These are phyloP conservation scores for Aspergillus floridensis DNA, from an alignment of 2,329 filamentous ascomycete species.

Conservation along the genomic window DNA sequence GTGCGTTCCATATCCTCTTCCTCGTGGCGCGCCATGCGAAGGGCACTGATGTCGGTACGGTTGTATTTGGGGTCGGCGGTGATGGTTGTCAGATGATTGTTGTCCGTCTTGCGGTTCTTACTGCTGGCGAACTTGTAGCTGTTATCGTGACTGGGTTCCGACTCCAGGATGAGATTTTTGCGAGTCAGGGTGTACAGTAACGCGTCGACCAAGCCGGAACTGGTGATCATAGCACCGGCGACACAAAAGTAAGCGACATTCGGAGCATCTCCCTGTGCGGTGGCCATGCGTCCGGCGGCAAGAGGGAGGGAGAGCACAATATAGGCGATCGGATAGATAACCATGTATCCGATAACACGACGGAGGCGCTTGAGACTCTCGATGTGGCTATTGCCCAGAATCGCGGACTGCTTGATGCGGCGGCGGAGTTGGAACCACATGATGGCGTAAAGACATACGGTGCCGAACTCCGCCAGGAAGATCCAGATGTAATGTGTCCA, in stretches of 20 bases:
- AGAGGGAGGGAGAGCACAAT: conserved; percentile 63
- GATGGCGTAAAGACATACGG: conserved; percentile 49
- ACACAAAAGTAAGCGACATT: conserved; percentile 49
- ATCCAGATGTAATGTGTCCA: conserved; percentile 57
- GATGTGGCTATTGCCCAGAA: conserved; percentile 35
- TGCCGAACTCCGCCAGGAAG: conserved; percentile 54
- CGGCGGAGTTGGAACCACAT: conserved; percentile 50
- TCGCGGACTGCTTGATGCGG: conserved; percentile 41
- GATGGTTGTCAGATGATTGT: conserved; percentile 34
- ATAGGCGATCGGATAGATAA: conserved; percentile 53
- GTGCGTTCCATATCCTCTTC: conserved; percentile 25
- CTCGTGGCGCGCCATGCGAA: conserved; percentile 18
- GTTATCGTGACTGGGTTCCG: conserved; percentile 43
- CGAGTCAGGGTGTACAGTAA: conserved; percentile 58
- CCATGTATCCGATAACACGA: conserved; percentile 48
- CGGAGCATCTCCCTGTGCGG: conserved; percentile 33
- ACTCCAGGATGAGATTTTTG: conserved; percentile 53
- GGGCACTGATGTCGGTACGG: conserved; percentile 21
- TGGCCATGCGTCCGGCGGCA: conserved; percentile 49
- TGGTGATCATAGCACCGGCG: conserved; percentile 56
- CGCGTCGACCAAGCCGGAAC: conserved; percentile 59
- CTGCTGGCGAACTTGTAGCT: conserved; percentile 33
- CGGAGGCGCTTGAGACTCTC: conserved; percentile 40
- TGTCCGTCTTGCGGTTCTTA: conserved; percentile 26
- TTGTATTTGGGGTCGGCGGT: conserved; percentile 26